phyloP scores from a whole-genome alignment of 2,329 filamentous ascomycete species.

The Graphiopsis chlorocephala region DNA sequence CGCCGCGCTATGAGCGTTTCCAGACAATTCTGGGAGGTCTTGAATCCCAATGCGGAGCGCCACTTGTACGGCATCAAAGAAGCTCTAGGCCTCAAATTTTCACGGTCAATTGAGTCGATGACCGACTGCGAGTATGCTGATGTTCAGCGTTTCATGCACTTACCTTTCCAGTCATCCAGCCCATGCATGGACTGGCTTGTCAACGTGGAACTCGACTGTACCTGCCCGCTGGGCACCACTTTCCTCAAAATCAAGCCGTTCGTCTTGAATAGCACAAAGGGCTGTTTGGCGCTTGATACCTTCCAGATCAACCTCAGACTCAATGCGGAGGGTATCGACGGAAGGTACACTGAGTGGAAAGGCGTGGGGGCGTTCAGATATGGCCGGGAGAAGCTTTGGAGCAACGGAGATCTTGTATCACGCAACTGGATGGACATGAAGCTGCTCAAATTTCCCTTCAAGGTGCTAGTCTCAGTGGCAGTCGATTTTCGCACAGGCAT shows the following conservation, averaged over 20 bases:
- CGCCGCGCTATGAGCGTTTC: neutral
- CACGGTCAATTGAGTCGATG: neutral
- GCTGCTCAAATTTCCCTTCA: neutral
- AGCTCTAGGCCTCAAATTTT: neutral
- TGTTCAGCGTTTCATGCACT: neutral
- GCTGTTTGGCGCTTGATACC: neutral
- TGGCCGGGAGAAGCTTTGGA: neutral
- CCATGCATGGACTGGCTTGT: neutral
- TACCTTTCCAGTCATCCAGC: neutral
- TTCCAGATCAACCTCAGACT: neutral
- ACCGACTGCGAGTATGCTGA: neutral
- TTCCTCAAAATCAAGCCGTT: neutral
- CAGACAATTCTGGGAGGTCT: neutral
- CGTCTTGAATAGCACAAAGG: neutral
- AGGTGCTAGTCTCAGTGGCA: neutral
- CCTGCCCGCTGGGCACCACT: no score
- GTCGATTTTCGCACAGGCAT: slow-evolving; percentile 1
- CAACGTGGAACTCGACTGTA: neutral
- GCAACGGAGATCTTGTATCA: neutral
- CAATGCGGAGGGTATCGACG: neutral
- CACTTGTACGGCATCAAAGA: neutral
- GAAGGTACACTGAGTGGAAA: neutral
- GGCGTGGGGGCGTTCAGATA: neutral
- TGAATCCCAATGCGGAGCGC: neutral
- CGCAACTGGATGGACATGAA: slow-evolving; percentile 3